phyloP scores from a whole-genome alignment of 129 eudicot species.

The Mikania micrantha region DNA sequence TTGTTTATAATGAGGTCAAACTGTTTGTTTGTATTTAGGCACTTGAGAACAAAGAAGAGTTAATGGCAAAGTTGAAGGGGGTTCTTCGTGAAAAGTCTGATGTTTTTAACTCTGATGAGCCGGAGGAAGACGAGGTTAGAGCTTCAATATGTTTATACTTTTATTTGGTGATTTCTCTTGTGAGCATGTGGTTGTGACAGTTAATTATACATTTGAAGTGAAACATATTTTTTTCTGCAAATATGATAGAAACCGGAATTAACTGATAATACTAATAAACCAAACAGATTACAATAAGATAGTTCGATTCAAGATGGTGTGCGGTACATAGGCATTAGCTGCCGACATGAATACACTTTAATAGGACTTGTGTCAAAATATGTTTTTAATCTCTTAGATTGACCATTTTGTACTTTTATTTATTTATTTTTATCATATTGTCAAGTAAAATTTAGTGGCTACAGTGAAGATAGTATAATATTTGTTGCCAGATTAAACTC shows the following conservation, averaged over 20 bases:
- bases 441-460: not conserved
- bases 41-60: conserved; percentile 74
- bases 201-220: not conserved
- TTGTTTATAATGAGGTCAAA: not conserved
- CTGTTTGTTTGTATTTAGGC: conserved; percentile 30
- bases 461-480: not conserved
- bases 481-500: conserved; percentile 16
- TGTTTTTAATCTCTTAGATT: not conserved
- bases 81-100: conserved; percentile 78
- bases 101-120: conserved; percentile 49
- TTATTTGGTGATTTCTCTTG: not conserved
- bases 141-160: not conserved
- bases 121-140: conserved; percentile 91
- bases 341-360: no score
- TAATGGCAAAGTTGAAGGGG: conserved; percentile 66
- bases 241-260: no score
- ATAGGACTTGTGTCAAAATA: no score
- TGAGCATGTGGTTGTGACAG: not conserved
- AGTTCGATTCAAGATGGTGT: no score
- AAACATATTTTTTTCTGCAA: no score
- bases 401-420: no score
- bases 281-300: no score
- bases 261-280: no score
- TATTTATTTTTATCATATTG: not conserved
- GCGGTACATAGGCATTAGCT: no score